These are phyloP conservation scores for Microdochium nivale DNA, from an alignment of 2,329 filamentous ascomycete species.

Conservation along the genomic window DNA sequence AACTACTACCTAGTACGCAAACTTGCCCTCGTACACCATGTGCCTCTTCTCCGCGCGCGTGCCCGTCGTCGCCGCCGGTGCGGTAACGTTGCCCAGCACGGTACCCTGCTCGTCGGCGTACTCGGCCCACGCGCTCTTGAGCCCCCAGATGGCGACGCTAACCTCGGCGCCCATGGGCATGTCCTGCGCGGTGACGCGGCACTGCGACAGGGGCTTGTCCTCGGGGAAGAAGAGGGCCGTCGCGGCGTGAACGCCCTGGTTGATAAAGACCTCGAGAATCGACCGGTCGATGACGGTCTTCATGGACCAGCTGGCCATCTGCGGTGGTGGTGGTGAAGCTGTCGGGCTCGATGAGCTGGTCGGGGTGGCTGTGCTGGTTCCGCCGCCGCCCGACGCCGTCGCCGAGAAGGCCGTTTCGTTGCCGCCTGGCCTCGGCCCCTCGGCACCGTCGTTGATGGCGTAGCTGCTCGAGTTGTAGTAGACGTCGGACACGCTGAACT, in stretches of 20 bases:
- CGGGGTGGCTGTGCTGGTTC: no score
- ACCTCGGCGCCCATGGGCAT: slow-evolving; percentile 24
- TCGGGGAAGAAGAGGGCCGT: slow-evolving; percentile 42
- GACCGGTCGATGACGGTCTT: slow-evolving; percentile 43
- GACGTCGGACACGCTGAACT: slow-evolving; percentile 27
- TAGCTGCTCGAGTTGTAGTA: slow-evolving; percentile 9
- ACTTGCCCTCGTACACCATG: slow-evolving; percentile 10
- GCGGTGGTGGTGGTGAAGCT: background rate
- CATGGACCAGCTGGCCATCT: slow-evolving; percentile 16
- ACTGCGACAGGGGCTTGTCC: slow-evolving; percentile 26
- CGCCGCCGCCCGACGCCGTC: background rate
- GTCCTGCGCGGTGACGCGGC: slow-evolving; percentile 24
- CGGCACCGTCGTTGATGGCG: background rate
- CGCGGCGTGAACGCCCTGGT: slow-evolving; percentile 37
- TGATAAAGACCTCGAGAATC: slow-evolving; percentile 46
- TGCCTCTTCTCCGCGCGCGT: slow-evolving; percentile 6
- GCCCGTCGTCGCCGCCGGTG: background rate
- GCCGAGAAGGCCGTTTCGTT: background rate
- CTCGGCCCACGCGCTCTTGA: slow-evolving; percentile 27
- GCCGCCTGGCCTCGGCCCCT: slow-evolving; percentile 1
- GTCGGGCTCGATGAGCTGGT: slow-evolving; percentile 5
- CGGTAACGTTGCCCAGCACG: slow-evolving; percentile 15
- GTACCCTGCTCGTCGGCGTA: slow-evolving; percentile 14
- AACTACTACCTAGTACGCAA: slow-evolving; percentile 4
- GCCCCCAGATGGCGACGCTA: slow-evolving; percentile 24